These are phyloP conservation scores for Mycena kentingensis DNA, from an alignment of 768 basidiomycete species.

Conservation along the genomic window DNA sequence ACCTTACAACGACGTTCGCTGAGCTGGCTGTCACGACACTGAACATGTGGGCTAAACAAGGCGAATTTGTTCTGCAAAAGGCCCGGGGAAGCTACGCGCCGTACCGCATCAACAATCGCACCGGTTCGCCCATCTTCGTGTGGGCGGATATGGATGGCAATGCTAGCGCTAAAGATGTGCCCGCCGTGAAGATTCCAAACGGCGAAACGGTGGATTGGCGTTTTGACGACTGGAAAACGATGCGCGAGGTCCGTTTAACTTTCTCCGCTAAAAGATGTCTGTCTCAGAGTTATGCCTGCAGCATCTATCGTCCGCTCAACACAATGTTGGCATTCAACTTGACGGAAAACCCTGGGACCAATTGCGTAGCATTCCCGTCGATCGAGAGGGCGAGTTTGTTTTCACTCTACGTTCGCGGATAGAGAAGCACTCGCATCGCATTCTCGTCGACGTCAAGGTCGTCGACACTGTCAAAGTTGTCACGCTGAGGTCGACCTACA, in stretches of 20 bases:
- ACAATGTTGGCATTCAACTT: slow-evolving; percentile 84
- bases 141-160: slow-evolving; percentile 80
- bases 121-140: slow-evolving; percentile 80
- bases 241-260: slow-evolving; percentile 79
- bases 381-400: slow-evolving; percentile 88
- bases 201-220: slow-evolving; percentile 89
- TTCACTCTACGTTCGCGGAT: slow-evolving; percentile 82
- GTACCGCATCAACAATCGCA: slow-evolving; percentile 89
- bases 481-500: slow-evolving; percentile 89
- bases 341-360: slow-evolving; percentile 88
- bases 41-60: slow-evolving; percentile 75
- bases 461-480: slow-evolving; percentile 93
- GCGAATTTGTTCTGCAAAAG: slow-evolving; percentile 68
- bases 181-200: slow-evolving; percentile 64
- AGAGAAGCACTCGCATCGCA: slow-evolving; percentile 72
- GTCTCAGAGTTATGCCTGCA: slow-evolving; percentile 26
- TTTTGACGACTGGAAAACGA: slow-evolving; percentile 93
- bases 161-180: slow-evolving; percentile 46
- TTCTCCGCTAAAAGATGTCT: neutral
- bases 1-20: slow-evolving; percentile 87
- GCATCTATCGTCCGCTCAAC: slow-evolving; percentile 72
- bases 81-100: slow-evolving; percentile 90
- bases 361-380: slow-evolving; percentile 84
- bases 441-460: slow-evolving; percentile 88
- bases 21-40: slow-evolving; percentile 78